phyloP scores from a whole-genome alignment of 148 eudicot genomes.

The Rhododendron vialii region DNA sequence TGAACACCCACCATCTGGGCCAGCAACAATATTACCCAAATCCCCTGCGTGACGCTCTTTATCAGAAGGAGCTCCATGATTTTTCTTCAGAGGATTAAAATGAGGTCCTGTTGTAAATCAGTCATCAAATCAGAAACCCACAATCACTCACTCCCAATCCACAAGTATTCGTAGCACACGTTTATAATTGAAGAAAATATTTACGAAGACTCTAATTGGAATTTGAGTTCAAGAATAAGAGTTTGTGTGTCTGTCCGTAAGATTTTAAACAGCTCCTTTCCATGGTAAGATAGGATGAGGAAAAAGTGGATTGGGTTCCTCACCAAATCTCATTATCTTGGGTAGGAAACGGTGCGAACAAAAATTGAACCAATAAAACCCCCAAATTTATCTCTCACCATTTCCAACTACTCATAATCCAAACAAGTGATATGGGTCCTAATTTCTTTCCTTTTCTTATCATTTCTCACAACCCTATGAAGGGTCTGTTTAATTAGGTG shows the following conservation, averaged over 20 bases:
- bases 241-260: not conserved
- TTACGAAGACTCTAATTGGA: not conserved
- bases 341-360: not conserved
- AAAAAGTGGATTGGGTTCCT: not conserved
- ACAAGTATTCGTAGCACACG: not conserved
- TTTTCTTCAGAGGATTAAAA: constrained; percentile 72
- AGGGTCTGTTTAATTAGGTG: not conserved
- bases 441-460: not conserved
- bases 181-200: not conserved
- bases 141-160: not conserved
- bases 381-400: not conserved
- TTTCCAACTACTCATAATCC: not conserved
- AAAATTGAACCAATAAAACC: not conserved
- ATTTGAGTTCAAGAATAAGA: not conserved
- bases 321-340: not conserved
- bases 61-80: constrained; percentile 86
- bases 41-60: constrained; percentile 84
- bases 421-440: not conserved
- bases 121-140: not conserved
- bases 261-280: not conserved
- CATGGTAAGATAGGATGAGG: not conserved
- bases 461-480: not conserved
- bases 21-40: constrained; percentile 86
- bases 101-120: constrained; percentile 55
- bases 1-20: constrained; percentile 51